Conservation (phyloP, 2,329 filamentous ascomycete species). For the Rosellinia necatrix region DNA sequence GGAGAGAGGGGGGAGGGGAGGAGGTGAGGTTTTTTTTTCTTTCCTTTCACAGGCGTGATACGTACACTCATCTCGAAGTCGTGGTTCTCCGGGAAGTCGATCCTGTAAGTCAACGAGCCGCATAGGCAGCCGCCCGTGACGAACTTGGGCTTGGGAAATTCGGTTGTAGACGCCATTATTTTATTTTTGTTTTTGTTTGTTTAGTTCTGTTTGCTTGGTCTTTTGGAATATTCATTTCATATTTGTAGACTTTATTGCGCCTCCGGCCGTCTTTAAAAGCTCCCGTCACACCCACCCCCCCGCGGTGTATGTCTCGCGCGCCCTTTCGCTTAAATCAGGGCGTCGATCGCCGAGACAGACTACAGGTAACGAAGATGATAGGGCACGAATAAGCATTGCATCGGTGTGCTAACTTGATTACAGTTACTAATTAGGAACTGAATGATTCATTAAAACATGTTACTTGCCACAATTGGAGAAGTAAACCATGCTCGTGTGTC, state of each 20-base stretch:
- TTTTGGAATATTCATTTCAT: too few species aligned
- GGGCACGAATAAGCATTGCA: too few species aligned
- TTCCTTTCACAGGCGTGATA: too few species aligned
- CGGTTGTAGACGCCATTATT: slow-evolving; percentile 10
- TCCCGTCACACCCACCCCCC: neutral
- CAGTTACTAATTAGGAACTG: neutral
- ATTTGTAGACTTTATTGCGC: too few species aligned
- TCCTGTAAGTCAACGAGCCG: slow-evolving; percentile 52
- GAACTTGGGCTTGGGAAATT: slow-evolving; percentile 28
- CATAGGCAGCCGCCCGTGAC: slow-evolving; percentile 60
- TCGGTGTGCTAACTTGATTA: neutral
- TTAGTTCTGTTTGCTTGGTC: neutral
- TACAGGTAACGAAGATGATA: too few species aligned
- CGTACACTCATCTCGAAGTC: slow-evolving; percentile 45
- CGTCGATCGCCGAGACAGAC: neutral
- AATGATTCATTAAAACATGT: too few species aligned
- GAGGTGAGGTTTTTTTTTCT: too few species aligned
- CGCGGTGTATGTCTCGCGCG: neutral
- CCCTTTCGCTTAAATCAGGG: slow-evolving; percentile 13
- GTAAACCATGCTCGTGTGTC: too few species aligned
- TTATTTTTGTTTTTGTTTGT: neutral
- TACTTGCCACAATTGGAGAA: neutral
- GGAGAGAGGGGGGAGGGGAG: neutral
- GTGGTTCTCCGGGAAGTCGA: slow-evolving; percentile 51
- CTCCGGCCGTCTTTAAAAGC: too few species aligned